phyloP scores from a whole-genome alignment of 139 green algal genomes.

The Tetradesmus obliquus region DNA sequence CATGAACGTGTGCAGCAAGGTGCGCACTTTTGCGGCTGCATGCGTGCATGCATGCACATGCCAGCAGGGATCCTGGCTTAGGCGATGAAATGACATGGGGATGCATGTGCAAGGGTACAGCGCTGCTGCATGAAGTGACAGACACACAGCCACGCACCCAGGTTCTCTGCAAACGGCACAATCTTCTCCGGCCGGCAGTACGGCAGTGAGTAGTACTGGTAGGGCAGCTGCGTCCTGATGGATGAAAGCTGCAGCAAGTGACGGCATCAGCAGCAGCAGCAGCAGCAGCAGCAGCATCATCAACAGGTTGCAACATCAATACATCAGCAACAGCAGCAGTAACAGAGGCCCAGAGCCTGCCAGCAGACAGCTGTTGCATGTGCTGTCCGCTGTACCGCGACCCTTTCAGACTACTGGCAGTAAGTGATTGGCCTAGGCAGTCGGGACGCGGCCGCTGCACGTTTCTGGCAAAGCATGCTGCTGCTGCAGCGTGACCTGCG shows the following conservation, averaged over 20 bases:
- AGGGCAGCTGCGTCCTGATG: conserved; percentile 96
- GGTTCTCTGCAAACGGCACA: conserved; percentile 87
- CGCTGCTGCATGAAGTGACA: too few species aligned
- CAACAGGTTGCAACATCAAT: neutral
- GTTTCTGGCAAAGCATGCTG: neutral
- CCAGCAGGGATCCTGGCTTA: neutral
- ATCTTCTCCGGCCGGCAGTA: conserved; percentile 96
- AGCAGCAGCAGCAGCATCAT: neutral
- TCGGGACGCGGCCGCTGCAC: too few species aligned
- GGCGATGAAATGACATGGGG: neutral
- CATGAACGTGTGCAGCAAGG: neutral
- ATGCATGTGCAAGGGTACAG: neutral
- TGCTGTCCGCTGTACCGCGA: too few species aligned
- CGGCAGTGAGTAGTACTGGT: conserved; percentile 98
- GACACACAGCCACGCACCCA: neutral
- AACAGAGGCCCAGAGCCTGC: neutral
- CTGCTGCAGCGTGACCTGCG: neutral
- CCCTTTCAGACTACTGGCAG: too few species aligned
- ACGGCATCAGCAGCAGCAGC: neutral
- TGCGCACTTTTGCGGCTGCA: neutral
- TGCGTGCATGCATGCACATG: neutral
- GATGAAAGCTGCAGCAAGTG: conserved; percentile 78
- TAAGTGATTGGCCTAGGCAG: too few species aligned
- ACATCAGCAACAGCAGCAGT: neutral
- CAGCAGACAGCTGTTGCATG: neutral